A percentile compares a stretch with the other conserved stretches of the same genome.
Evolutionary conservation across 2,329 filamentous ascomycete species (phyloP).

Genomic region (Septoria linicola): DNA sequence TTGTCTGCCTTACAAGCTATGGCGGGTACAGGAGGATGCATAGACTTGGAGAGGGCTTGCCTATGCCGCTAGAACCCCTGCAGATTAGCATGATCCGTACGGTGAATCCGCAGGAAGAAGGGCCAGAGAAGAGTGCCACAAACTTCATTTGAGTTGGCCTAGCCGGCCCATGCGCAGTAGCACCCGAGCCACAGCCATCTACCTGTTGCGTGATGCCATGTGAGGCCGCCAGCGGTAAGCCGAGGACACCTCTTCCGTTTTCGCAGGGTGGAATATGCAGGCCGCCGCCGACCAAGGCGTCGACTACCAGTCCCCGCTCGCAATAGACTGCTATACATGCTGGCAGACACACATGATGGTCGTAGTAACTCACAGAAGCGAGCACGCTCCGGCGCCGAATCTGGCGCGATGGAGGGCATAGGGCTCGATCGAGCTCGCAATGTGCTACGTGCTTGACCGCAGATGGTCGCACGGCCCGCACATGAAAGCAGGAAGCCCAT

Average conservation of each 20-base stretch:
- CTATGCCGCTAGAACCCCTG: conserved; percentile 22
- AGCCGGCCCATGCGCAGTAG: conserved; percentile 5
- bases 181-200: conserved; percentile 48
- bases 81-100: conserved; percentile 16
- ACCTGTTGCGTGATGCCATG: conserved; percentile 57
- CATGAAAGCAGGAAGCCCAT: conserved; percentile 7
- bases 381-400: conserved; percentile 16
- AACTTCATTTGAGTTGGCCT: conserved; percentile 6
- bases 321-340: neutral
- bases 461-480: too few species aligned
- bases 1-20: conserved; percentile 12
- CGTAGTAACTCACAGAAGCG: conserved; percentile 4
- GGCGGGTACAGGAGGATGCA: conserved; percentile 22
- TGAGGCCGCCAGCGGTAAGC: conserved; percentile 16
- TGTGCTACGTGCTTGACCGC: conserved; percentile 8
- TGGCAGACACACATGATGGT: too few species aligned
- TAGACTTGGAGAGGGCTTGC: conserved; percentile 22
- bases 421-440: conserved; percentile 12
- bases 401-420: conserved; percentile 12
- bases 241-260: neutral
- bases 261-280: too few species aligned
- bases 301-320: neutral
- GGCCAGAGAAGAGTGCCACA: conserved; percentile 19
- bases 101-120: conserved; percentile 18
- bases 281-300: neutral